Conservation (phyloP, 2,329 filamentous ascomycete genomes). For the Tolypocladium nubicola region DNA sequence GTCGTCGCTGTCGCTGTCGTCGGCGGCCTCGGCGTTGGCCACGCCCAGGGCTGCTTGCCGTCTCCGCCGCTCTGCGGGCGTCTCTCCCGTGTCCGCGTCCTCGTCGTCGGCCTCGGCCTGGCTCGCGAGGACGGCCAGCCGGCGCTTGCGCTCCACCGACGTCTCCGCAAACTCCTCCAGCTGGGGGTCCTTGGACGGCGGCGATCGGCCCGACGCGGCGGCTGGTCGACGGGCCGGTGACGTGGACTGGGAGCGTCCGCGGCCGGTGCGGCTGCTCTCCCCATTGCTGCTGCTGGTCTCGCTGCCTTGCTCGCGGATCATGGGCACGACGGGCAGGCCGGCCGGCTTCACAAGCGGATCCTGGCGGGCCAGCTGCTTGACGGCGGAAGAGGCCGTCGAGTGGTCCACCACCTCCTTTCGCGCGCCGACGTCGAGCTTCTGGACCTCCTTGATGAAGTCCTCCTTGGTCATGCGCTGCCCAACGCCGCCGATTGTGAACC, state of each 20-base stretch:
- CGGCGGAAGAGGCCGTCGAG: slow-evolving; percentile 33
- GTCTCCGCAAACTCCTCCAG: slow-evolving; percentile 42
- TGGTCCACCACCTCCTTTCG: slow-evolving; percentile 42
- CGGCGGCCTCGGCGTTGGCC: slow-evolving; percentile 29
- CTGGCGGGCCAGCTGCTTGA: slow-evolving; percentile 40
- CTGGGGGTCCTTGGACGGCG: not conserved
- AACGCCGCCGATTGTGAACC: slow-evolving; percentile 67
- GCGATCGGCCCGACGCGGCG: not conserved
- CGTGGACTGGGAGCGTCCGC: slow-evolving; percentile 7
- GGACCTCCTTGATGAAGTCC: slow-evolving; percentile 67
- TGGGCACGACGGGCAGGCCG: slow-evolving; percentile 7
- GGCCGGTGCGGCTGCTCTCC: slow-evolving; percentile 9
- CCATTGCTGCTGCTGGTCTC: slow-evolving; percentile 4
- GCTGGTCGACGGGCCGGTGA: slow-evolving; percentile 7
- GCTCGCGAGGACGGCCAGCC: slow-evolving; percentile 42
- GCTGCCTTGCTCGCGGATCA: slow-evolving; percentile 9
- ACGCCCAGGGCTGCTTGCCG: slow-evolving; percentile 65
- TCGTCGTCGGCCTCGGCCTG: slow-evolving; percentile 28
- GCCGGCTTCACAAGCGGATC: slow-evolving; percentile 13
- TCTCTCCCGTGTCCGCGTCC: slow-evolving; percentile 42
- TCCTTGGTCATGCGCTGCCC: slow-evolving; percentile 69
- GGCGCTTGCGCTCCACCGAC: slow-evolving; percentile 56
- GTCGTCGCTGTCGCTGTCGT: slow-evolving; percentile 41
- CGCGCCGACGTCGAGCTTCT: slow-evolving; percentile 58
- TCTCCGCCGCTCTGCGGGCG: slow-evolving; percentile 62